phyloP scores from a whole-genome alignment of 257 asterid genomes.

The Catharanthus roseus region DNA sequence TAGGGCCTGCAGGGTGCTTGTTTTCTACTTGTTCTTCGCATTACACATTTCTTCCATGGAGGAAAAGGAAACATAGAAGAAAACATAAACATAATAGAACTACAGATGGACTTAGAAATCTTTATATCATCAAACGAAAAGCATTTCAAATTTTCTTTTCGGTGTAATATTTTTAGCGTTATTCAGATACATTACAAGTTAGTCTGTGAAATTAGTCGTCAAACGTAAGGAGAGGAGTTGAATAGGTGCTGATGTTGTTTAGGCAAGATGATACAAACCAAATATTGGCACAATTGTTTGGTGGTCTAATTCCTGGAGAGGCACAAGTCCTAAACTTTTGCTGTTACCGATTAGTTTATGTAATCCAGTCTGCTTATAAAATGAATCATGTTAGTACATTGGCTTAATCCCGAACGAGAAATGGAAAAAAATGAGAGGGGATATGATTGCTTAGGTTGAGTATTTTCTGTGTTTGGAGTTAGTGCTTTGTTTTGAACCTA shows the following conservation, averaged over 20 bases:
- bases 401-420: neutral
- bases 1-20: neutral
- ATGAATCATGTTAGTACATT: neutral
- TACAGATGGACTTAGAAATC: neutral
- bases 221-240: neutral
- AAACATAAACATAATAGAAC: neutral
- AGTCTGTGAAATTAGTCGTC: neutral
- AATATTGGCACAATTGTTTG: neutral
- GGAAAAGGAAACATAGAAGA: neutral
- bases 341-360: neutral
- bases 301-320: neutral
- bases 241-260: neutral
- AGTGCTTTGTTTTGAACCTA: neutral
- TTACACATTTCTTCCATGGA: neutral
- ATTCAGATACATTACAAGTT: neutral
- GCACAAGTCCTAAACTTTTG: neutral
- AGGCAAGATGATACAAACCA: neutral
- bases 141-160: neutral
- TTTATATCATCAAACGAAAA: neutral
- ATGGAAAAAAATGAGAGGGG: neutral
- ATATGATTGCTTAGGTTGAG: neutral
- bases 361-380: conserved; percentile 2
- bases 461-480: neutral
- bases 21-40: neutral
- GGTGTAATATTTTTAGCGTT: neutral